Base-by-base conservation (phyloP, 371 early-diverging fungal genomes). In the Mortierella sp. region DNA sequence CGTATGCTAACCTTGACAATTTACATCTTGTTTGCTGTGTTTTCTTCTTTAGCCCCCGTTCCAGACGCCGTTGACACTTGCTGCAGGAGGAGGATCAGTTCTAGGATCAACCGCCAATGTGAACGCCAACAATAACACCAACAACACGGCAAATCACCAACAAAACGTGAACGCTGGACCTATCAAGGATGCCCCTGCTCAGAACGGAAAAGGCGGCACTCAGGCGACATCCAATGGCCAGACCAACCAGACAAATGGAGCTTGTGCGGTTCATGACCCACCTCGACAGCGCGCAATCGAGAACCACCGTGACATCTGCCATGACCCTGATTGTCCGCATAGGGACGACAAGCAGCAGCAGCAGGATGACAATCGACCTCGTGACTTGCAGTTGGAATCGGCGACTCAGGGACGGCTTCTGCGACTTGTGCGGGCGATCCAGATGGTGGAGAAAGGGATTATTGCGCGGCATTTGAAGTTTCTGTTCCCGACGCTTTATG, bases 11-110 rank as follows among this genome's bases (percentile, higher is more conserved):
- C 56, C 58, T 58, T 60, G 44, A 7, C 54, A 49, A 18, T 49
- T 32, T 41, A 51, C 70, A 6, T 32, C 38, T 6, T 46, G 35
- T 1, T n/a, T 16, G 3, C 41, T 65, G 3, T 4, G 7, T 29
- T 70, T 46, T 16, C 7, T 7, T 58, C 7, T 51, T 41, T 71
- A 86, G 87, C 82, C 87, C 6, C 87, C 87, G 16, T 86, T 86
- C 38, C 87, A 86, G 63, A 86, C 87, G 51, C 87, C 87, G 8
- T 71, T 86, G 48, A 86, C 87, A n/a, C 77, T 86, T 65, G 87
- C 79, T 11, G 87, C 87, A 35, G 87, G 79, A 29, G 80, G 87
- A 38, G 87, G 87, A 1, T 77, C 82, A 4, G 80, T 86, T 5
- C 60, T 86, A 68, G 80, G 82, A 72, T 75, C 87, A 12, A 75